A percentile compares a stretch with the other conserved stretches of the same genome.
These are phyloP conservation scores for Neoascochyta sp. DNA, from an alignment of 2,329 filamentous ascomycete species.

Conservation along the genomic window DNA sequence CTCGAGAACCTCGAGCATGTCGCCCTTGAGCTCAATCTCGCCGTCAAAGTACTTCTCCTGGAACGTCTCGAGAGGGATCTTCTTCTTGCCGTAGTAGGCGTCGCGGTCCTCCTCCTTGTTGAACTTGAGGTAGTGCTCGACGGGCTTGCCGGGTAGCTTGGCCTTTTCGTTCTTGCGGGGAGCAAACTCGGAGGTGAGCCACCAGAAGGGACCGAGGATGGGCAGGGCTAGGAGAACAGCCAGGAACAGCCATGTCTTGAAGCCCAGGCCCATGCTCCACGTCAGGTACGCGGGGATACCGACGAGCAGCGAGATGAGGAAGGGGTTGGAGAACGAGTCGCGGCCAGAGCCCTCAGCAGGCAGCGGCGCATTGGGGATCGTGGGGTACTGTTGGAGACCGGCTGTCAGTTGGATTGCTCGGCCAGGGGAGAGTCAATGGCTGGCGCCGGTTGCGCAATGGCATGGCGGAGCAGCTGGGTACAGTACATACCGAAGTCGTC, in stretches of 20 bases:
- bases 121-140: constrained; percentile 88
- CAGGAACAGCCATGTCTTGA: constrained; percentile 86
- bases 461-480: constrained; percentile 5
- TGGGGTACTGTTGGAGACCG: constrained; percentile 60
- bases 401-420: constrained; percentile 22
- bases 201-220: constrained; percentile 79
- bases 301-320: constrained; percentile 67
- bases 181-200: constrained; percentile 71
- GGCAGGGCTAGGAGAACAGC: constrained; percentile 73
- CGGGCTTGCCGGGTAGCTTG: constrained; percentile 75
- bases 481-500: constrained; percentile 55
- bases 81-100: constrained; percentile 73
- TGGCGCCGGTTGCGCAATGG: constrained; percentile 16
- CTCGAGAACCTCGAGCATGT: constrained; percentile 83
- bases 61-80: constrained; percentile 89
- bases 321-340: constrained; percentile 81
- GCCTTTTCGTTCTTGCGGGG: constrained; percentile 93
- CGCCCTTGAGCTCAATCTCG: constrained; percentile 92
- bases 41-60: constrained; percentile 97
- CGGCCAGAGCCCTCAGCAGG: constrained; percentile 82
- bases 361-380: constrained; percentile 91
- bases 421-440: constrained; percentile 28
- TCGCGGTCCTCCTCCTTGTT: constrained; percentile 57
- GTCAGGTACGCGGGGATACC: constrained; percentile 74
- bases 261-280: constrained; percentile 78